A percentile compares a stretch with the other conserved stretches of the same genome.
phyloP scores from a whole-genome alignment of 2,329 filamentous ascomycete species.

The Atkinsonella hypoxylon region DNA sequence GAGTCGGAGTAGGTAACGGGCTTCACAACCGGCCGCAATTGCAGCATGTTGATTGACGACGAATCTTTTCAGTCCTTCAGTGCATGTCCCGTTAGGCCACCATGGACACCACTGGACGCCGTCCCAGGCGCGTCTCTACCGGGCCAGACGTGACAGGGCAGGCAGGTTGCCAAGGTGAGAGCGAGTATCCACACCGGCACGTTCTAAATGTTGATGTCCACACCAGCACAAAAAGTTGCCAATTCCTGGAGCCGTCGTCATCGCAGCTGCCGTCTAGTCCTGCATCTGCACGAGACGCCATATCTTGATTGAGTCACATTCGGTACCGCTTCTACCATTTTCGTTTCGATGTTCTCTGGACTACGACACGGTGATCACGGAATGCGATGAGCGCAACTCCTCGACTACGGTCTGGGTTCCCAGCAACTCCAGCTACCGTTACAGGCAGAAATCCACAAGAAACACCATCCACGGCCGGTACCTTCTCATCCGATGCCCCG shows the following conservation, averaged over 20 bases:
- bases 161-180: background rate
- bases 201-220: background rate
- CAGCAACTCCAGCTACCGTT: constrained; percentile 53
- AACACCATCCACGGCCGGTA: constrained; percentile 20
- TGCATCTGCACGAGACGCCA: background rate
- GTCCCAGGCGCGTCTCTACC: too few relatives aligned
- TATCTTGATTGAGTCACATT: background rate
- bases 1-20: too few relatives aligned
- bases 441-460: constrained; percentile 22
- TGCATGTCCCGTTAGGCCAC: too few relatives aligned
- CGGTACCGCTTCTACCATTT: background rate
- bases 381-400: constrained; percentile 77
- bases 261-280: background rate
- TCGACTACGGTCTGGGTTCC: constrained; percentile 71
- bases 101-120: too few relatives aligned
- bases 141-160: background rate
- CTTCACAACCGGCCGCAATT: too few relatives aligned
- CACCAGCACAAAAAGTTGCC: constrained; percentile 3
- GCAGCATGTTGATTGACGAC: too few relatives aligned
- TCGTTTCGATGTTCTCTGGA: constrained; percentile 6
- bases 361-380: constrained; percentile 20
- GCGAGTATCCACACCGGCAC: background rate
- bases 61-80: too few relatives aligned
- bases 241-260: background rate
- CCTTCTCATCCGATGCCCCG: constrained; percentile 18